Conservation (phyloP, 1,139 yeast genomes). For the Candida mesenterica region DNA sequence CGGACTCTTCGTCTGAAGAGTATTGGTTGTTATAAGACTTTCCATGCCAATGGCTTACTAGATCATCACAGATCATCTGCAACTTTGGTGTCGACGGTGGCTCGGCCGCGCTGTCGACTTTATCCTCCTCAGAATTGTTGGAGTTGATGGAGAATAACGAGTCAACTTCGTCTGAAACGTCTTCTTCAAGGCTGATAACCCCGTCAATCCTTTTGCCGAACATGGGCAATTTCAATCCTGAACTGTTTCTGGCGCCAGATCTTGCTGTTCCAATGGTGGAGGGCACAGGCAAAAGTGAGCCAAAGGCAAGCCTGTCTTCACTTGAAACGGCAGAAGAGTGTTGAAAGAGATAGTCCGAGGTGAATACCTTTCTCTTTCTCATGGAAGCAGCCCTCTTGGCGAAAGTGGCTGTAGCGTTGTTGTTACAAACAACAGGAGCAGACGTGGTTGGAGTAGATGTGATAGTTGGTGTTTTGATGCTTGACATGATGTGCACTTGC, state of each 20-base stretch:
- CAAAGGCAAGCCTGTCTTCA: slow-evolving; percentile 16
- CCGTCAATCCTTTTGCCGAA: slow-evolving; percentile 6
- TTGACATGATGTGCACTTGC: too few species aligned
- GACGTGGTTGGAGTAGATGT: slow-evolving; percentile 6
- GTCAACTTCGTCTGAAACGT: slow-evolving; percentile 12
- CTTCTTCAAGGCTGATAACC: slow-evolving; percentile 14
- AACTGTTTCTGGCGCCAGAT: neutral
- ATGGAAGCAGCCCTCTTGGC: slow-evolving; percentile 5
- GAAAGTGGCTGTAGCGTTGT: slow-evolving; percentile 1
- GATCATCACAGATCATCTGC: slow-evolving; percentile 35
- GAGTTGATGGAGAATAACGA: slow-evolving; percentile 5
- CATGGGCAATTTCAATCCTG: neutral
- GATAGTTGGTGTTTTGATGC: slow-evolving; percentile 8
- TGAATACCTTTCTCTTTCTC: slow-evolving; percentile 14
- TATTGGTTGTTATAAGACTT: slow-evolving; percentile 23
- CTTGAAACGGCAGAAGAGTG: slow-evolving; percentile 6
- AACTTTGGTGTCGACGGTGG: slow-evolving; percentile 30
- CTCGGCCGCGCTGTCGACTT: slow-evolving; percentile 3
- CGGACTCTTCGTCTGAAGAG: slow-evolving; percentile 33
- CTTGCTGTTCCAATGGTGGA: slow-evolving; percentile 20
- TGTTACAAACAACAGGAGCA: slow-evolving; percentile 4
- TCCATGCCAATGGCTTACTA: slow-evolving; percentile 40
- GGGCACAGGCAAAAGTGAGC: slow-evolving; percentile 31
- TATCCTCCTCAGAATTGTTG: slow-evolving; percentile 1
- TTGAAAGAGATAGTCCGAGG: slow-evolving; percentile 17